A percentile compares a stretch with the other conserved stretches of the same genome.
These are phyloP conservation scores for Xylariales sp. DNA, from an alignment of 2,329 filamentous ascomycete species.

Conservation along the genomic window DNA sequence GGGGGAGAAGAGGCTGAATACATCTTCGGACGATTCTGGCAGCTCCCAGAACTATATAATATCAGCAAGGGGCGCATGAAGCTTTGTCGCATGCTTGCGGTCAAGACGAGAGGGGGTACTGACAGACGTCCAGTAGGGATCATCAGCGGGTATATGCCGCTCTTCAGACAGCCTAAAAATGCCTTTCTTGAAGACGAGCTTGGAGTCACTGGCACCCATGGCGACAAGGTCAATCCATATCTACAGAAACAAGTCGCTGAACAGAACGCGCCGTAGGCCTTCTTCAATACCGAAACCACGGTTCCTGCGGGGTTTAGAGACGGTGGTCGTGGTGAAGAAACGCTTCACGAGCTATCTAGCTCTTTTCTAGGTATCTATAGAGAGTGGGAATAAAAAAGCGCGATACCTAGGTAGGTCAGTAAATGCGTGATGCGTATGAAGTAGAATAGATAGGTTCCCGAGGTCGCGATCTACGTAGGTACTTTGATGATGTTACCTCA, in stretches of 20 bases:
- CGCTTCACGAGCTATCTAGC: slow-evolving; percentile 1
- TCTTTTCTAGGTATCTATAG: not conserved
- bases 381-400: not conserved
- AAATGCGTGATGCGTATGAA: not conserved
- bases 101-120: slow-evolving; percentile 51
- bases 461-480: slow-evolving; percentile 2
- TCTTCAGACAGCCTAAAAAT: slow-evolving; percentile 97
- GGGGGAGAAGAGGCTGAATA: slow-evolving; percentile 94
- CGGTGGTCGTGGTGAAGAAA: slow-evolving; percentile 1
- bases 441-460: not conserved
- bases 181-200: slow-evolving; percentile 98
- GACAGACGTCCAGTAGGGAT: slow-evolving; percentile 93
- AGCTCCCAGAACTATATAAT: slow-evolving; percentile 88
- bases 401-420: not conserved
- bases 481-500: slow-evolving; percentile 17
- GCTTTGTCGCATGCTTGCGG: slow-evolving; percentile 17
- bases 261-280: not conserved
- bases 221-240: slow-evolving; percentile 48
- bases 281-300: slow-evolving; percentile 4
- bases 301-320: not conserved
- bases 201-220: slow-evolving; percentile 99
- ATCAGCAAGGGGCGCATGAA: slow-evolving; percentile 38
- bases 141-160: slow-evolving; percentile 84
- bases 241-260: slow-evolving; percentile 33
- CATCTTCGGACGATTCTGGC: slow-evolving; percentile 93